Conservation (phyloP, 805 yeast species). For the Nakazawaea ernobii region DNA sequence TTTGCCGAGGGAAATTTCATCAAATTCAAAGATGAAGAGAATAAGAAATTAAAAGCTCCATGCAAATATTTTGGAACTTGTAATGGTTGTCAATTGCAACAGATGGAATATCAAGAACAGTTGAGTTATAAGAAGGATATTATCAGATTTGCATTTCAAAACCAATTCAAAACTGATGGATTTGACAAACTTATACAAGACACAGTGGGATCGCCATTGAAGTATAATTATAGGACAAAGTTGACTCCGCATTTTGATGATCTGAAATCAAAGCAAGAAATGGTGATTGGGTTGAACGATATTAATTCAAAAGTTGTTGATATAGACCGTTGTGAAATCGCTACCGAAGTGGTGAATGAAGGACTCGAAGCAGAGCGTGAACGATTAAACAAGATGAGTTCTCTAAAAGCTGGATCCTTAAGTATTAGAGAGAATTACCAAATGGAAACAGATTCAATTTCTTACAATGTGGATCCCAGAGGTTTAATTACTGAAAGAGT, state of each 20-base stretch:
- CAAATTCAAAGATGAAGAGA: constrained; percentile 13
- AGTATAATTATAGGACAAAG: constrained; percentile 80
- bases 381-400: not conserved
- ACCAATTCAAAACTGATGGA: constrained; percentile 13
- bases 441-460: constrained; percentile 25
- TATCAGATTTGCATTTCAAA: constrained; percentile 32
- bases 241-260: constrained; percentile 92
- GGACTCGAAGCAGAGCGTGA: constrained; percentile 13
- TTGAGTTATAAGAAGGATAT: constrained; percentile 25
- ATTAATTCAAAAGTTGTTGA: constrained; percentile 20
- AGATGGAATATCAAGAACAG: constrained; percentile 34
- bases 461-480: constrained; percentile 23
- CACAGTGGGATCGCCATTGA: constrained; percentile 73
- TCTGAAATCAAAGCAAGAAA: constrained; percentile 39
- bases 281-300: constrained; percentile 74
- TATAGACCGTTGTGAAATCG: constrained; percentile 31
- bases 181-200: not conserved
- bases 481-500: constrained; percentile 30
- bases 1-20: constrained; percentile 27
- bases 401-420: constrained; percentile 15
- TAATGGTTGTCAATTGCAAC: constrained; percentile 38
- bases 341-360: constrained; percentile 26
- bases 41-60: constrained; percentile 22
- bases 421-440: constrained; percentile 29
- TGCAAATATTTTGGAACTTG: constrained; percentile 33